phyloP scores from a whole-genome alignment of 148 eudicot species.

The Rhododendron williamsianum region DNA sequence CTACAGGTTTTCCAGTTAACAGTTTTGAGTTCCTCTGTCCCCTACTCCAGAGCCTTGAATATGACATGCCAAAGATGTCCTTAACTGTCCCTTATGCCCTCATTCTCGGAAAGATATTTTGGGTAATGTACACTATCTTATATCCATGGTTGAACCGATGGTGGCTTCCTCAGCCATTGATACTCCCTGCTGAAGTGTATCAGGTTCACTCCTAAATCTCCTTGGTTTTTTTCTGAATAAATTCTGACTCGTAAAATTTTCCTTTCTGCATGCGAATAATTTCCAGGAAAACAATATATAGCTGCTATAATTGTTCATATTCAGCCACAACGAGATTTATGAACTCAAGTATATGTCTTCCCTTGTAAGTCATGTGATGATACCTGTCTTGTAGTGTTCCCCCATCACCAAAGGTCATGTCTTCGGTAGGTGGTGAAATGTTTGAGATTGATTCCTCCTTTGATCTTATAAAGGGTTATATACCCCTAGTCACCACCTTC shows the following conservation, averaged over 20 bases:
- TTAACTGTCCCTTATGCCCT: conserved; percentile 63
- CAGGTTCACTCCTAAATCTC: conserved; percentile 39
- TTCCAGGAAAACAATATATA: background rate
- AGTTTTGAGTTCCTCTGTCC: conserved; percentile 68
- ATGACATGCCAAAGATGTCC: conserved; percentile 57
- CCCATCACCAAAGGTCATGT: background rate
- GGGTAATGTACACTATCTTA: conserved; percentile 49
- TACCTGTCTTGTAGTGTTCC: background rate
- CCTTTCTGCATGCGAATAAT: background rate
- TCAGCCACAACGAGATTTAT: background rate
- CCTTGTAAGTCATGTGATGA: background rate
- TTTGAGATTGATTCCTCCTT: background rate
- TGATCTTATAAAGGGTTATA: background rate
- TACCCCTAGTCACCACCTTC: background rate
- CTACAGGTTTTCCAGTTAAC: conserved; percentile 75
- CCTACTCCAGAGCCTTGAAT: conserved; percentile 63
- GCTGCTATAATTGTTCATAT: background rate
- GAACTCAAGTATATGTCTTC: background rate
- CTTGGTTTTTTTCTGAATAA: background rate
- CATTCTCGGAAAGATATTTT: conserved; percentile 47
- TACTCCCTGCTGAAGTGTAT: conserved; percentile 90
- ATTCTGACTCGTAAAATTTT: background rate
- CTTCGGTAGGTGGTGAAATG: background rate
- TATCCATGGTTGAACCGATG: conserved; percentile 68
- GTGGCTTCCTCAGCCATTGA: conserved; percentile 87